Evolutionary conservation across 2,329 filamentous ascomycete genomes (phyloP), one percentile per base, ranked within the genome.

Genomic region (Fusarium mexicanum): DNA sequence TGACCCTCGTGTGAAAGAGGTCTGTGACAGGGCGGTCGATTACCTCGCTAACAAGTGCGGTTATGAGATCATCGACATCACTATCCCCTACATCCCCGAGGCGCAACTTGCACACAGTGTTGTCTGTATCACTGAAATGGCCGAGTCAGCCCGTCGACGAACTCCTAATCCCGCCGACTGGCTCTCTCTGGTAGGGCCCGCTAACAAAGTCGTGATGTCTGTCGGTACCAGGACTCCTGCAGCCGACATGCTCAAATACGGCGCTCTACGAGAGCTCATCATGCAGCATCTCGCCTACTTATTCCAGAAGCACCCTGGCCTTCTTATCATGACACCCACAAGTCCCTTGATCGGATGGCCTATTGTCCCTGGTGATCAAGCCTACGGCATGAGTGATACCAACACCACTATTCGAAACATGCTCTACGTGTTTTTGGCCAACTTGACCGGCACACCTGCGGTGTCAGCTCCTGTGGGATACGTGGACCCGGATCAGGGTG

Each of bases 401-500:
- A 94, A 96, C 80, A 86, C 84, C 69, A 91, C 90, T 22, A 85
- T 97, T n/a, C 86, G 89, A 33, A 93, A 90, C 79, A 97, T 98
- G 94, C 90, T 92, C 81, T 98, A 94, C 82, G 91, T 93, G 22
- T 97, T 93, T 89, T 83, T 97, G 41, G 93, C 95, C 12, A 98
- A 98, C 82, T 91, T 94, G 76, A 90, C 87, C 0, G 95, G 95
- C 0, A 91, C 91, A 55, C 95, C 95, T 2, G 91, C 93, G 3
- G 88, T 97, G 18, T 91, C 86, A 51, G 91, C 90, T 41, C 94
- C 95, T 0, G 91, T 93, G 17, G 95, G 94, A 2, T 97, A 95
- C 82, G 87, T 86, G 8, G 84, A 89, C 33, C 86, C 88, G 0
- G 82, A 84, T 11, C 84, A 88, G 74, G 90, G 89, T 4, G 83